phyloP scores from a whole-genome alignment of 345 rosid species.

The Euphorbia peplus region DNA sequence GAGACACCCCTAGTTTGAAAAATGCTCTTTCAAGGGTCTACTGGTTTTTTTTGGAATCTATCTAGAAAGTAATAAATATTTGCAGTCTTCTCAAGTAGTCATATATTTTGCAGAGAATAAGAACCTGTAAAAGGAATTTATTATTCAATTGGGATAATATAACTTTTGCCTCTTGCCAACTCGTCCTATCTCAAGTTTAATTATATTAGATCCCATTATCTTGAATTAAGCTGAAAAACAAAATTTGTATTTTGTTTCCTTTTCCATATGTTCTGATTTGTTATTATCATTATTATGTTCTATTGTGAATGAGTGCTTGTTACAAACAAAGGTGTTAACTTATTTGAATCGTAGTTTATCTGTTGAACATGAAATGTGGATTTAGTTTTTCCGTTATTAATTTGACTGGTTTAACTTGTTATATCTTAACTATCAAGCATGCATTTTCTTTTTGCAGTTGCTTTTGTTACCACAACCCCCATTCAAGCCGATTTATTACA shows the following conservation, averaged over 20 bases:
- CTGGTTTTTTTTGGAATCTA: not conserved
- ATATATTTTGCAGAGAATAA: not conserved
- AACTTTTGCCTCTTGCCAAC: not conserved
- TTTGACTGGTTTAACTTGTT: not conserved
- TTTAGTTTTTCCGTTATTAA: not conserved
- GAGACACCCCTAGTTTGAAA: not conserved
- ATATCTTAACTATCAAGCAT: not conserved
- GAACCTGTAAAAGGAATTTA: not conserved
- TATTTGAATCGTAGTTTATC: not conserved
- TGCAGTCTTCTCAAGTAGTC: not conserved
- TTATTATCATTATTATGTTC: not conserved
- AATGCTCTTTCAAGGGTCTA: not conserved
- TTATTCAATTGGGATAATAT: not conserved
- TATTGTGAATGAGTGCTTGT: not conserved
- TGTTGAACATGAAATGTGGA: not conserved
- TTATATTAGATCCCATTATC: not conserved
- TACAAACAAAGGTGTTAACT: not conserved
- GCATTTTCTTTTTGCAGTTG: slow-evolving; percentile 54
- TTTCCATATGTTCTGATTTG: not conserved
- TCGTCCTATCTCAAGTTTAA: not conserved
- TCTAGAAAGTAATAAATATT: not conserved
- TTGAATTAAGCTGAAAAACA: not conserved
- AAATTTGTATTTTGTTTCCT: not conserved
- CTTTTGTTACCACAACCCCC: slow-evolving; percentile 91
- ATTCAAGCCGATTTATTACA: slow-evolving; percentile 88